Evolutionary conservation across 768 basidiomycete species (phyloP), one percentile per base, ranked within the genome.

Genomic region (Lentinula detonsa): DNA sequence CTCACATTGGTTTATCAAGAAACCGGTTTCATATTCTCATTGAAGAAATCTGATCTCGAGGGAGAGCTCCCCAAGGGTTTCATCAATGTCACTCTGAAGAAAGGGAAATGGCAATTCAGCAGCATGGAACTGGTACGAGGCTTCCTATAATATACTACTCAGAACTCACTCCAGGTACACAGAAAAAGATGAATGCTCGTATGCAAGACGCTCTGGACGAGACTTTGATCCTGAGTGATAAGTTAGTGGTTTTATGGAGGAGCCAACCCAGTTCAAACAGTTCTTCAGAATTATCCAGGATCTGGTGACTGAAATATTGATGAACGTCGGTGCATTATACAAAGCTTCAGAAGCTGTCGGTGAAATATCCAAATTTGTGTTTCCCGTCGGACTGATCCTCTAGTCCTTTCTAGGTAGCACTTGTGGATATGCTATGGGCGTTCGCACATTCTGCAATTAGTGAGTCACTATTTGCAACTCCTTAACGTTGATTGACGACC

Each of bases 161-260:
- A 2, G 46, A 13, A 21, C 43, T 54, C 37, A 51, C 16, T 55
- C 37, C 33, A 54, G 31, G 4, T 31, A 21, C 48, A 4, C 60
- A 95, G 93, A 90, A 91, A 71, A 93, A 94, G 67, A 78, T 91
- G 74, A 95, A 95, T 69, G 86, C 91, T 0, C 76, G 93, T 50
- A 91, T 97, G 86, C 89, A 87, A 66, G 93, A 96, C 68, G 88
- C 93, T 0, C 75, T 96, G n/a, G 88, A 95, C 61, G 96, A 98
- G 71, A 85, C 91, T 0, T 74, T 97, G 57, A 81, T 93, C 43
- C 76, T 98, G 54, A 95, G 95, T 67, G 87, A 93, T 63, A 87
- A 85, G 90, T 87, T 61, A 11, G 77, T 65, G 5, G 10, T 28
- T 39, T 28, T 56, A 18, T 48, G 18, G 39, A 15, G 28, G 4